Base-by-base conservation (phyloP, 192 early-diverging fungal species). In the Podila clonocystis region DNA sequence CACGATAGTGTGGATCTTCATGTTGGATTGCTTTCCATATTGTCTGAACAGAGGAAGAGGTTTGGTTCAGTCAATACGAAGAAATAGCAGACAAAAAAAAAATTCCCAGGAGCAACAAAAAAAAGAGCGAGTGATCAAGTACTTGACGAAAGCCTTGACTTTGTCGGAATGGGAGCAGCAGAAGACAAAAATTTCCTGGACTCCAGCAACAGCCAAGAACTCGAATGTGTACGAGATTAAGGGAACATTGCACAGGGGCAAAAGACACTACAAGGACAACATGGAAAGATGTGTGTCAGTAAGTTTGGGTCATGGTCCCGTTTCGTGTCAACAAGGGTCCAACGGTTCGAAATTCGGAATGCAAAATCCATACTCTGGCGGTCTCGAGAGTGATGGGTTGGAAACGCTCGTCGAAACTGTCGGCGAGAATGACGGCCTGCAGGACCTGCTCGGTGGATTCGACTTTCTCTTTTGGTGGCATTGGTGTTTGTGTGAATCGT, bases 161-260 rank as follows among this genome's bases (percentile, higher is more conserved):
- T 89, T 82, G 9, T 97, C 93, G 11, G 93, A 84, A 80, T 97
- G 96, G 17, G 92, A 86, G 64, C 91, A 91, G 85, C 95, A 95
- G 50, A 98, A 86, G 63, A 99, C 75, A 70, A 93, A 93, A 22
- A 97, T 88, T 73, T 97, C 95, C 64, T 93, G 85, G 2, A 98
- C 94, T 31, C 93, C 94, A 9, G 95, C 92, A 6, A 91, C 85
- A 8, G 96, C 96, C 28, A 99, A 86, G 61, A 95, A 90, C 80
- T 99, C 98, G 50, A 99, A 88, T 1, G 97, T 96, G 78, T 99
- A 98, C 77, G 98, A 96, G 72, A 99, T 93, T 70, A 99, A 85
- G 0, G 98, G 98, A 30, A 97, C 93, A 82, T 99, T 99, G 85
- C 92, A 94, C 28, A 99, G 88, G 20, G 96, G 96, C 62, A 98